A percentile compares a stretch with the other conserved stretches of the same genome.
These are phyloP conservation scores for Vachellia pachyceras DNA, from an alignment of 306 rosid species.

Conservation along the genomic window DNA sequence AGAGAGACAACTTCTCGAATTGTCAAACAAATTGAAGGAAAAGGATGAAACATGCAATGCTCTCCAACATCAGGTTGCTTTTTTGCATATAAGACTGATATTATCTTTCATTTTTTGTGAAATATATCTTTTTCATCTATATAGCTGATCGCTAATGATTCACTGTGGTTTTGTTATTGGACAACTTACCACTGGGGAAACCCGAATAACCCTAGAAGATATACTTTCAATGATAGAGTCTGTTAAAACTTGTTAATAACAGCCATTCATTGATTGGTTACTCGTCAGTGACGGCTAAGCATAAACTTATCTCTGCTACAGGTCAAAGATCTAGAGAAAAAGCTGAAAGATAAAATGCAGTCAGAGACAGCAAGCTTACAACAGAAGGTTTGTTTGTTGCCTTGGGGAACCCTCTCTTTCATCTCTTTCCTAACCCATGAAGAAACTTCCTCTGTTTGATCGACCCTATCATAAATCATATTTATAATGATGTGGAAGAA, in stretches of 20 bases:
- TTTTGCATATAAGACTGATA: slow-evolving; percentile 30
- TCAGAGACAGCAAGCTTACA: slow-evolving; percentile 61
- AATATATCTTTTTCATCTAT: neutral
- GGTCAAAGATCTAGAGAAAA: slow-evolving; percentile 81
- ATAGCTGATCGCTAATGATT: neutral
- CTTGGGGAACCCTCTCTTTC: slow-evolving; percentile 19
- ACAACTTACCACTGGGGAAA: neutral
- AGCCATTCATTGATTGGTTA: neutral
- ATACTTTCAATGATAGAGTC: neutral
- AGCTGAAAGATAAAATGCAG: slow-evolving; percentile 64
- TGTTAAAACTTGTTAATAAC: slow-evolving; percentile 2
- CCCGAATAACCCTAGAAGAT: neutral
- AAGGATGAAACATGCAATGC: slow-evolving; percentile 68
- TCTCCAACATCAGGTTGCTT: slow-evolving; percentile 78
- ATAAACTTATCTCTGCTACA: slow-evolving; percentile 37
- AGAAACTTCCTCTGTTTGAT: slow-evolving; percentile 25
- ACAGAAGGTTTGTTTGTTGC: slow-evolving; percentile 60
- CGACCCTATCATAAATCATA: neutral
- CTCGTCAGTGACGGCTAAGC: slow-evolving; percentile 30
- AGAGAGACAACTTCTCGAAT: slow-evolving; percentile 72
- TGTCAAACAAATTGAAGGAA: slow-evolving; percentile 69
- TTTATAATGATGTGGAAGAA: neutral
- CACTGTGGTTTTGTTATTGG: slow-evolving; percentile 29
- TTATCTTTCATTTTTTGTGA: too few species aligned
- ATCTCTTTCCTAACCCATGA: slow-evolving; percentile 1